Percentiles rank a stretch among this genome's conserved stretches.
Conservation (phyloP, 768 basidiomycete genomes). For the Hydnum rufescens region DNA sequence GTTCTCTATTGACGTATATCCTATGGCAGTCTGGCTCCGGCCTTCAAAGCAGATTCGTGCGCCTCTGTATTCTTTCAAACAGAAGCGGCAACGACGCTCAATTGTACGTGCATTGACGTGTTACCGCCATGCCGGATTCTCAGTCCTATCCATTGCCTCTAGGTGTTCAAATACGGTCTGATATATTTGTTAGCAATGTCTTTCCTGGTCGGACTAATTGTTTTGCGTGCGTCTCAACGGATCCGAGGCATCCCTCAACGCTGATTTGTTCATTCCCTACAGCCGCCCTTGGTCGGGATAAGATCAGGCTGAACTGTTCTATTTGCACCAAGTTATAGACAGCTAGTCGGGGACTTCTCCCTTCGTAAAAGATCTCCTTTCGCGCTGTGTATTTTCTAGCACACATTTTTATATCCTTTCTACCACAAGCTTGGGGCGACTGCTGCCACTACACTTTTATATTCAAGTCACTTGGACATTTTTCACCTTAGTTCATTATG, state of each 20-base stretch:
- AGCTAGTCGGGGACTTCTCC: too few relatives aligned
- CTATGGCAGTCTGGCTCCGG: conserved; percentile 36
- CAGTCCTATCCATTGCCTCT: background rate
- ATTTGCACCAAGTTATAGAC: background rate
- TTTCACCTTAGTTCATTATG: too few relatives aligned
- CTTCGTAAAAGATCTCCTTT: too few relatives aligned
- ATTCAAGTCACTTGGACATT: too few relatives aligned
- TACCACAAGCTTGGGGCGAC: too few relatives aligned
- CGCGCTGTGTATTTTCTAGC: too few relatives aligned
- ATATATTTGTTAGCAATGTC: conserved; percentile 51
- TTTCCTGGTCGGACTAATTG: conserved; percentile 56
- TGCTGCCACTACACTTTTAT: too few relatives aligned
- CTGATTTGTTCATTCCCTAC: background rate
- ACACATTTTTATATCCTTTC: too few relatives aligned
- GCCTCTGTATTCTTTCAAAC: conserved; percentile 75
- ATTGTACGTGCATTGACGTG: conserved; percentile 36
- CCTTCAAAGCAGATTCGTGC: conserved; percentile 89
- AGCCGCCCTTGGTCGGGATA: background rate
- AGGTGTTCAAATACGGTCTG: conserved; percentile 71
- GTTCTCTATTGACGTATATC: background rate
- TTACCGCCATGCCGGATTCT: conserved; percentile 10
- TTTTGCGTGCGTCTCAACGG: conserved; percentile 31
- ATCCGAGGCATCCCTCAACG: background rate
- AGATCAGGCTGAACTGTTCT: background rate
- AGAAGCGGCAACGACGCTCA: conserved; percentile 73